Conservation (phyloP, 2,329 filamentous ascomycete species). For the Gaeumannomyces sp. region DNA sequence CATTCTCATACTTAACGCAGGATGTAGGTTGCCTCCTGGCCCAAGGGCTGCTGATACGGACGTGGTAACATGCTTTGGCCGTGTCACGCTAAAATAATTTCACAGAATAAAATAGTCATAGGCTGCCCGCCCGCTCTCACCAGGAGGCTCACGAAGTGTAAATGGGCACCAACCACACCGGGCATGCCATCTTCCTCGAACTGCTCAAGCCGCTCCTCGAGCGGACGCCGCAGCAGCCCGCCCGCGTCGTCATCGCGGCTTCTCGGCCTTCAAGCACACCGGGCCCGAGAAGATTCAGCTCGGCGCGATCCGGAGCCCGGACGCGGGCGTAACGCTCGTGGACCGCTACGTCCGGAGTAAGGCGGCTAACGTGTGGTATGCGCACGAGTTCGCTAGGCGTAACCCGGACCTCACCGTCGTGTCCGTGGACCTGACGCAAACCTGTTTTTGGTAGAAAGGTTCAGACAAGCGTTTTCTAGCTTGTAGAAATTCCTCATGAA, state of each 20-base stretch:
- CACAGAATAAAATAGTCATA: constrained; percentile 22
- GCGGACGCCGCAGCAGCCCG: constrained; percentile 17
- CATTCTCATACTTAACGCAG: constrained; percentile 35
- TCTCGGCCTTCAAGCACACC: constrained; percentile 13
- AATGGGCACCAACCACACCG: constrained; percentile 37
- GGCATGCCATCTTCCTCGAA: constrained; percentile 34
- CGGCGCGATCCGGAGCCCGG: constrained; percentile 11
- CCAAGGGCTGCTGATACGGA: no score
- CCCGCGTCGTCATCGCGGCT: constrained; percentile 20
- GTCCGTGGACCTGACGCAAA: constrained; percentile 23
- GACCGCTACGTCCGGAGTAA: constrained; percentile 28
- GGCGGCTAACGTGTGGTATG: constrained; percentile 26
- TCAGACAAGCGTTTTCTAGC: no score
- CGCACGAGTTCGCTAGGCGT: constrained; percentile 22
- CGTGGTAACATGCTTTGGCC: no score
- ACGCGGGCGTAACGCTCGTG: constrained; percentile 11
- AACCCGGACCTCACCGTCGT: constrained; percentile 21
- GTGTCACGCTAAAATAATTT: no score
- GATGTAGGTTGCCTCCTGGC: constrained; percentile 12
- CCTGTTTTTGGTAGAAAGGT: neutral
- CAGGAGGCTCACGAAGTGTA: constrained; percentile 34
- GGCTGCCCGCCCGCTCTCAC: constrained; percentile 25
- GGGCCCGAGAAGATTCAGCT: constrained; percentile 10
- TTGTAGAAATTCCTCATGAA: no score
- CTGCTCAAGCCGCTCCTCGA: constrained; percentile 24